Percentiles rank a stretch among this genome's conserved stretches.
phyloP scores from a whole-genome alignment of 1,284 basidiomycete species.

The Ustilago esculenta region DNA sequence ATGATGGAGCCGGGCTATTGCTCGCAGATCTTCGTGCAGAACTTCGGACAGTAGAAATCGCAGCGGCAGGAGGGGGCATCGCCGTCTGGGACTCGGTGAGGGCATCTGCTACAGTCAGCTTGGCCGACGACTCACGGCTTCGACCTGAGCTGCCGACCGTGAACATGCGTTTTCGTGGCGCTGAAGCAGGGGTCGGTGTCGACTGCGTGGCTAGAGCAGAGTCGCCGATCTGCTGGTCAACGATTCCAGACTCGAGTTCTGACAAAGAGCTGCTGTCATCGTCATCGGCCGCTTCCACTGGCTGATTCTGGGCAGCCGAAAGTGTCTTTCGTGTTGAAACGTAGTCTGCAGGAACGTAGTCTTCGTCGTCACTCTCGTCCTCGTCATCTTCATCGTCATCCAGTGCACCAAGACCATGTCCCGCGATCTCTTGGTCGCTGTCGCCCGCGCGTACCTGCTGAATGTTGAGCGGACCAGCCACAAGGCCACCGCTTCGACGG shows the following conservation, averaged over 20 bases:
- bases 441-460: slow-evolving; percentile 33
- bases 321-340: slow-evolving; percentile 9
- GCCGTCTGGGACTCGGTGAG: slow-evolving; percentile 42
- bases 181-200: background rate
- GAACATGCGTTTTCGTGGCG: slow-evolving; percentile 12
- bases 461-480: slow-evolving; percentile 36
- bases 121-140: slow-evolving; percentile 21
- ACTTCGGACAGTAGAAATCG: slow-evolving; percentile 23
- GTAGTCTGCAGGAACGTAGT: slow-evolving; percentile 29
- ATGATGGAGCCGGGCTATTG: slow-evolving; percentile 43
- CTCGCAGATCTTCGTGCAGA: slow-evolving; percentile 35
- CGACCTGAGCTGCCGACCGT: slow-evolving; percentile 1
- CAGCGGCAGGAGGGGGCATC: slow-evolving; percentile 49
- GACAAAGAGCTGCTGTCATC: slow-evolving; percentile 45
- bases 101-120: slow-evolving; percentile 4
- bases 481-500: slow-evolving; percentile 28
- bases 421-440: slow-evolving; percentile 31
- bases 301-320: slow-evolving; percentile 8
- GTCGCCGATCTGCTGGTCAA: slow-evolving; percentile 33
- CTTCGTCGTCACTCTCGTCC: slow-evolving; percentile 44
- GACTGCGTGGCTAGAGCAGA: slow-evolving; percentile 22
- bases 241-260: slow-evolving; percentile 22
- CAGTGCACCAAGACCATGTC: slow-evolving; percentile 6
- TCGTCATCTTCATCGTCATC: slow-evolving; percentile 31
- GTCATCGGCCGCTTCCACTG: background rate